Percentiles rank a stretch among this genome's conserved stretches.
These are phyloP conservation scores for Hypoxylon sp. DNA, from an alignment of 2,329 filamentous ascomycete genomes.

Conservation along the genomic window DNA sequence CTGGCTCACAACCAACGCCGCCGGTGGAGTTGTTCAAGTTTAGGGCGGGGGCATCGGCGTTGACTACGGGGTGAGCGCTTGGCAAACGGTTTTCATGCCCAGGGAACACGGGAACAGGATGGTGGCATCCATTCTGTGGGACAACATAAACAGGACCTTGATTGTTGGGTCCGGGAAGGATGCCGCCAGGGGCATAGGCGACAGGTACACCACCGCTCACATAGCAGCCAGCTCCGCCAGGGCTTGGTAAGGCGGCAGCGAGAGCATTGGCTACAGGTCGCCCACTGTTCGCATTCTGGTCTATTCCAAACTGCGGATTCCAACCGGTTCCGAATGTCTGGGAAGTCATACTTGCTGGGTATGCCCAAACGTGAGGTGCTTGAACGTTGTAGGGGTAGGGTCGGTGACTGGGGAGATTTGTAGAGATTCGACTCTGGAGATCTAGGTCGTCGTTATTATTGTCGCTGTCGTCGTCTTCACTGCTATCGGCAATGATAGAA, in stretches of 20 bases:
- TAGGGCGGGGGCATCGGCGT: slow-evolving; percentile 64
- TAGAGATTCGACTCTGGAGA: not conserved
- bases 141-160: slow-evolving; percentile 44
- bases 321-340: slow-evolving; percentile 43
- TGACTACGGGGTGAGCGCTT: slow-evolving; percentile 60
- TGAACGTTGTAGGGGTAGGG: not conserved
- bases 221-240: not conserved
- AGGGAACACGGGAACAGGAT: slow-evolving; percentile 47
- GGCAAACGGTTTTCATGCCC: slow-evolving; percentile 57
- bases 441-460: not conserved
- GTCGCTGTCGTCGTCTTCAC: not conserved
- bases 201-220: not conserved
- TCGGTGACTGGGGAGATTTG: not conserved
- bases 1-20: slow-evolving; percentile 71
- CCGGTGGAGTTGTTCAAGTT: slow-evolving; percentile 71
- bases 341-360: slow-evolving; percentile 37
- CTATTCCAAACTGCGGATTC: slow-evolving; percentile 49
- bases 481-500: not conserved
- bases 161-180: slow-evolving; percentile 35
- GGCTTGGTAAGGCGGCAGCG: slow-evolving; percentile 11
- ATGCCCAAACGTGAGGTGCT: not conserved
- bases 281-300: slow-evolving; percentile 23
- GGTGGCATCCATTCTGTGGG: slow-evolving; percentile 41
- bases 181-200: slow-evolving; percentile 55
- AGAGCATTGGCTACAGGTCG: slow-evolving; percentile 7